phyloP scores from a whole-genome alignment of 2,329 filamentous ascomycete genomes.

The Penicillium brasilianum region DNA sequence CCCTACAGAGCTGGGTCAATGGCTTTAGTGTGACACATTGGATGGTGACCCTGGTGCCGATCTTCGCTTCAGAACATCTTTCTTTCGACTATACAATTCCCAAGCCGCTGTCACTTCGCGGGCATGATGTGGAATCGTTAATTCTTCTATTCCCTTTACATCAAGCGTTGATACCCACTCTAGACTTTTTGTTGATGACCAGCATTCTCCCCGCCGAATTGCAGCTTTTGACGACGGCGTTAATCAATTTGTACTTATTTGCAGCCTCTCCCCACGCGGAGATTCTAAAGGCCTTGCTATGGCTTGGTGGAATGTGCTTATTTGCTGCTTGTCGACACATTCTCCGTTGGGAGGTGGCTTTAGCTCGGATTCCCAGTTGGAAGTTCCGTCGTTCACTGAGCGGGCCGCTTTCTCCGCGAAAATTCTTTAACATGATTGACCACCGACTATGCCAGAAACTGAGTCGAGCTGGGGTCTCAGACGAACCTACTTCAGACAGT shows the following conservation, averaged over 20 bases:
- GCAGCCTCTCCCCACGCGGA: conserved; percentile 80
- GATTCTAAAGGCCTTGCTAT: conserved; percentile 83
- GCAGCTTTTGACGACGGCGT: conserved; percentile 78
- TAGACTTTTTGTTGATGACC: conserved; percentile 84
- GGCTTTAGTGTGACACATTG: conserved; percentile 76
- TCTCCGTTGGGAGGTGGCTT: conserved; percentile 79
- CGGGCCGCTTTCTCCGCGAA: conserved; percentile 42
- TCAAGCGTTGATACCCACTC: conserved; percentile 71
- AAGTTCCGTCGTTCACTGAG: conserved; percentile 69
- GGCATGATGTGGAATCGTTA: conserved; percentile 62
- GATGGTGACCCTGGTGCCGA: conserved; percentile 73
- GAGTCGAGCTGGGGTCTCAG: conserved; percentile 46
- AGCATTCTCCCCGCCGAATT: conserved; percentile 87
- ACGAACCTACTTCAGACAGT: conserved; percentile 45
- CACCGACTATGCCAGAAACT: conserved; percentile 56
- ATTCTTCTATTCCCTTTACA: conserved; percentile 81
- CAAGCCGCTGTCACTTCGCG: conserved; percentile 38
- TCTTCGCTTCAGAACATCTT: conserved; percentile 58
- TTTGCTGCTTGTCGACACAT: conserved; percentile 75
- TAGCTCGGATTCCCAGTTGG: conserved; percentile 91
- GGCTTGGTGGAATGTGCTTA: conserved; percentile 78
- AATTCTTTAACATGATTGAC: conserved; percentile 50
- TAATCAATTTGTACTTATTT: conserved; percentile 81
- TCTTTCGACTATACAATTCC: conserved; percentile 42
- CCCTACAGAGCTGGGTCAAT: conserved; percentile 62